Base-by-base conservation (phyloP, 345 rosid species). In the Aquilaria sinensis region DNA sequence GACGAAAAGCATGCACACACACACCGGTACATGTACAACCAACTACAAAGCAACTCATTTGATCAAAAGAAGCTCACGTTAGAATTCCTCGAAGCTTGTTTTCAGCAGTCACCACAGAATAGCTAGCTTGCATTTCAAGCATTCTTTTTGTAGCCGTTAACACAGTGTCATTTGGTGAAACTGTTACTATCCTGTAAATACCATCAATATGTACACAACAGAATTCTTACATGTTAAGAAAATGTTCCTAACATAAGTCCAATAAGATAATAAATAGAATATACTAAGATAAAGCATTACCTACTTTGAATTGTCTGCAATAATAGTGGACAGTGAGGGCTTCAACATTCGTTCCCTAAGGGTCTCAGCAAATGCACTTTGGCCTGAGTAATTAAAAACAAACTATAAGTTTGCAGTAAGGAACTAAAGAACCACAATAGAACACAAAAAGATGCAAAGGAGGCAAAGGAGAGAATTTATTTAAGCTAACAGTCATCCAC, bases 231-330 rank as follows among this genome's bases (percentile, higher is more conserved):
- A 10, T 16, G 58, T 68, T 46, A 15, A 6, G 32, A 30, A 23
- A 64, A n/a, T 60, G 52, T 16, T 50, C 30, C 45, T 72, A 9
- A 11, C 57, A 33, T 14, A 33, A 64, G 49, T 45, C 41, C 57
- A 32, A 41, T 11, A 16, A 43, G 37, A 37, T 47, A 58, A 11
- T 4, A 45, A 61, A 70, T 14, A 56, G 65, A 47, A 6, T 63
- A 41, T 31, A 53, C 43, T 37, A 68, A 72, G 70, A 66, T 47
- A 74, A 80, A 75, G 70, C 78, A 91, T 88, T 84, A 85, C 92
- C 87, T 91, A 91, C 97, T 86, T 91, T 91, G 94, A 58, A 80
- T 84, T 84, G 71, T 88, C 97, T 5, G 90, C 76, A 52, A 91
- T 74, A 65, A 88, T 79, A 14, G 97, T 91, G 33, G 90, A 83